These are phyloP conservation scores for Cadophora malorum DNA, from an alignment of 2,329 filamentous ascomycete species.

Conservation along the genomic window DNA sequence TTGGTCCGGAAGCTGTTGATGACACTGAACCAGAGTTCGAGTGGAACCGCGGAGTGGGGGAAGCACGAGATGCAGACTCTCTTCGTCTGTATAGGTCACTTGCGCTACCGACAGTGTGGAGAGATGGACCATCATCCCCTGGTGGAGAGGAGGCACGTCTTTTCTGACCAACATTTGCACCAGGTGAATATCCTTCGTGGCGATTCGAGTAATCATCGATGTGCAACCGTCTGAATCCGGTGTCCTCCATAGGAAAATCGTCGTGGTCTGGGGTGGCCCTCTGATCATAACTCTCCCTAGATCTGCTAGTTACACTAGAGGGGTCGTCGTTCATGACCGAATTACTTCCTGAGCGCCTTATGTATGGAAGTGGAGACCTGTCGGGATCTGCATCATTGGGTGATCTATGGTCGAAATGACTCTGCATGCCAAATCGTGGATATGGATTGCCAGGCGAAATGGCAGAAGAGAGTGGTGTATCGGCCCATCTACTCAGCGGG, in stretches of 20 bases:
- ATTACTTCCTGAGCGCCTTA: constrained; percentile 54
- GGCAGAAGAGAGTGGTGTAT: constrained; percentile 41
- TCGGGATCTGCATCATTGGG: constrained; percentile 44
- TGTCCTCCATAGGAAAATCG: constrained; percentile 59
- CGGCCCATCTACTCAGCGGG: constrained; percentile 44
- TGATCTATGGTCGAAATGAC: constrained; percentile 42
- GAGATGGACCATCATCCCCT: constrained; percentile 53
- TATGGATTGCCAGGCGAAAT: constrained; percentile 41
- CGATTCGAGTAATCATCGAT: constrained; percentile 56
- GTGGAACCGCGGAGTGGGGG: constrained; percentile 61
- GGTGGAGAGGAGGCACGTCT: constrained; percentile 68
- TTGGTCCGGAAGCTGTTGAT: constrained; percentile 67
- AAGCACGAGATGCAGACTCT: constrained; percentile 59
- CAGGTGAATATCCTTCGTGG: constrained; percentile 41
- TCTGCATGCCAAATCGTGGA: constrained; percentile 34
- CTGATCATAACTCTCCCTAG: constrained; percentile 68
- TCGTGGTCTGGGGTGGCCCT: constrained; percentile 50
- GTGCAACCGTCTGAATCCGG: constrained; percentile 56
- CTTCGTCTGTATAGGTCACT: constrained; percentile 46
- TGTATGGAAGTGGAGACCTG: constrained; percentile 41
- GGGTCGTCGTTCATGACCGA: constrained; percentile 55
- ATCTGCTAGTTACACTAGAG: constrained; percentile 55
- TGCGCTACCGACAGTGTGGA: constrained; percentile 44
- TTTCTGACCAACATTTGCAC: constrained; percentile 60
- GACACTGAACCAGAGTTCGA: constrained; percentile 67